phyloP scores from a whole-genome alignment of 2,329 filamentous ascomycete genomes.

The Ceratocystiopsis minuta region DNA sequence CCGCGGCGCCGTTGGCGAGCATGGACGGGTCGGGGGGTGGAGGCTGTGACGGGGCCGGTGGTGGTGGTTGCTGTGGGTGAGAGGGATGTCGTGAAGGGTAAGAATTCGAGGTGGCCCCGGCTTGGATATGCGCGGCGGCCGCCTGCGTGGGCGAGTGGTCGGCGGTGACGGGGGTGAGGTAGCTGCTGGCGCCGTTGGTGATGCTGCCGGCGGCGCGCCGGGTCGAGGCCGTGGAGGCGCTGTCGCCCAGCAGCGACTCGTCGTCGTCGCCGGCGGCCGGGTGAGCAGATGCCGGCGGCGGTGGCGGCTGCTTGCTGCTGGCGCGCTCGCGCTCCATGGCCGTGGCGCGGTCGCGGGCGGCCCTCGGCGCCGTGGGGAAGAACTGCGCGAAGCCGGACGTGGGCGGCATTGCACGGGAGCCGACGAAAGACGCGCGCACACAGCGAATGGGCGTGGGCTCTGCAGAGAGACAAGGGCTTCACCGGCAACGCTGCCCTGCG shows the following conservation, averaged over 20 bases:
- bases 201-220: slow-evolving; percentile 26
- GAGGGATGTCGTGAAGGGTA: slow-evolving; percentile 9
- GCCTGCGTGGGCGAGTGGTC: slow-evolving; percentile 27
- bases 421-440: too few relatives aligned
- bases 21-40: slow-evolving; percentile 12
- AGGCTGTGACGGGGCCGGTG: slow-evolving; percentile 22
- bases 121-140: too few relatives aligned
- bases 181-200: slow-evolving; percentile 24
- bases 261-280: slow-evolving; percentile 32
- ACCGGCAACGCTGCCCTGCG: slow-evolving; percentile 33
- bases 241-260: slow-evolving; percentile 44
- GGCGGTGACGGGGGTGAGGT: slow-evolving; percentile 32
- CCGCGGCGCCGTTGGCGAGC: too few relatives aligned
- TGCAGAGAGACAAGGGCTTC: slow-evolving; percentile 13
- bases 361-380: slow-evolving; percentile 62
- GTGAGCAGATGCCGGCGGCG: slow-evolving; percentile 13
- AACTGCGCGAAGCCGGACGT: slow-evolving; percentile 64
- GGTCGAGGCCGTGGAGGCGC: slow-evolving; percentile 53
- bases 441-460: too few relatives aligned
- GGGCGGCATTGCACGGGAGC: slow-evolving; percentile 60
- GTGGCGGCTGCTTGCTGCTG: too few relatives aligned
- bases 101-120: too few relatives aligned
- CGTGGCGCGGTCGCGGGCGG: slow-evolving; percentile 30
- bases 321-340: slow-evolving; percentile 36
- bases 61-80: slow-evolving; percentile 33